Conservation (phyloP, 371 early-diverging fungal species). For the Cokeromyces recurvatus region DNA sequence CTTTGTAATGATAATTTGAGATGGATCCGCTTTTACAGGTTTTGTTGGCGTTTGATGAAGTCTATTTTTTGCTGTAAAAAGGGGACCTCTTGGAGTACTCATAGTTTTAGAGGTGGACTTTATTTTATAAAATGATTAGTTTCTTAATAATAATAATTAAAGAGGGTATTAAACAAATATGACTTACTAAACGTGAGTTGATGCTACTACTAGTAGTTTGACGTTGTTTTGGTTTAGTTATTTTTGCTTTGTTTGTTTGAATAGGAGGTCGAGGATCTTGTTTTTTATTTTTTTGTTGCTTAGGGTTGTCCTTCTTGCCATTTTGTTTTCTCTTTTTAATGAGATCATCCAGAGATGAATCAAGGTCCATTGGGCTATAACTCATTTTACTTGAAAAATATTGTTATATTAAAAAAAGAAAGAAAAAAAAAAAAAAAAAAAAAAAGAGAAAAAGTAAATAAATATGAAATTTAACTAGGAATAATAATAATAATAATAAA, state of each 20-base stretch:
- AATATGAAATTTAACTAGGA: too few species aligned
- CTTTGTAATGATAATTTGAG: constrained; percentile 34
- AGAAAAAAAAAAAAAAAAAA: not conserved
- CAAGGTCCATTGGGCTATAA: constrained; percentile 31
- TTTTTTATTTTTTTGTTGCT: constrained; percentile 8
- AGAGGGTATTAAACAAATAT: too few species aligned
- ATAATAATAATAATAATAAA: too few species aligned
- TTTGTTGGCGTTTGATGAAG: not conserved
- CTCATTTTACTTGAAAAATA: constrained; percentile 11
- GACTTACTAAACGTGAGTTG: constrained; percentile 15
- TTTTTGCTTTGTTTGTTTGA: constrained; percentile 11
- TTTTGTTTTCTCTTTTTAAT: constrained; percentile 25
- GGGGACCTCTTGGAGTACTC: constrained; percentile 3
- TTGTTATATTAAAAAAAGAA: too few species aligned
- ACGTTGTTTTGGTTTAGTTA: constrained; percentile 5
- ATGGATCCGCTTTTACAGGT: constrained; percentile 22
- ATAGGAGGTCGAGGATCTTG: constrained; percentile 3
- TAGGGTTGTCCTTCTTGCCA: constrained; percentile 9
- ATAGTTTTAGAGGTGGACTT: too few species aligned
- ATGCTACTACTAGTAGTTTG: constrained; percentile 11
- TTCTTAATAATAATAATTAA: too few species aligned
- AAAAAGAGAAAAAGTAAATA: constrained; percentile 2
- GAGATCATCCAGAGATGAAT: constrained; percentile 45
- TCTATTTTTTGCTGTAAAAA: constrained; percentile 6
- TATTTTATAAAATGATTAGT: too few species aligned